Evolutionary conservation across 352 stramenopile species (phyloP).

Genomic region (Pythium dissotocum): DNA sequence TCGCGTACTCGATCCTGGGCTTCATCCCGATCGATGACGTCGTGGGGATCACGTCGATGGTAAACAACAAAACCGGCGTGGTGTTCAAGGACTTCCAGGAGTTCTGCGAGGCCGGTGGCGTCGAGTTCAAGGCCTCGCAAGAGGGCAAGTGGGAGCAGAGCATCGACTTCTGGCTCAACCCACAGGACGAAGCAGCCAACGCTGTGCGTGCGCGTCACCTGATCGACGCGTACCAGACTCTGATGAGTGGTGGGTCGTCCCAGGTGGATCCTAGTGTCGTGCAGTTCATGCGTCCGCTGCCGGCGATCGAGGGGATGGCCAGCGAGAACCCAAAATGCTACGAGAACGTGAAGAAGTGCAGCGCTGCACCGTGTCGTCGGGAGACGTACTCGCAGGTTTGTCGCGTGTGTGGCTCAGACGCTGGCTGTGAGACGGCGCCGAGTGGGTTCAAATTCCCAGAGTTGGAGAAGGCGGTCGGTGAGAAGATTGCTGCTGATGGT

Average conservation of each 20-base stretch:
- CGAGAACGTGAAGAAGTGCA: conserved; percentile 33
- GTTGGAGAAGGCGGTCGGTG: conserved; percentile 22
- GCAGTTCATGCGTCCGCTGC: conserved; percentile 28
- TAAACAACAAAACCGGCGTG: conserved; percentile 17
- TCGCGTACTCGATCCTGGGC: conserved; percentile 35
- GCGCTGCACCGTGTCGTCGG: conserved; percentile 18
- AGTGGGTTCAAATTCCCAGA: conserved; percentile 23
- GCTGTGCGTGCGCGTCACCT: conserved; percentile 19
- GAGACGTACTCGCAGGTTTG: conserved; percentile 33
- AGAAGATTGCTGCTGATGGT: neutral
- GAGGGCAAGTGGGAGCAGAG: conserved; percentile 20
- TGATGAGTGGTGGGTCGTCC: conserved; percentile 20
- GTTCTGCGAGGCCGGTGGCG: conserved; percentile 31
- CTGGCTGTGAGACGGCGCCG: conserved; percentile 6
- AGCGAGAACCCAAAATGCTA: conserved; percentile 38
- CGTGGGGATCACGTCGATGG: conserved; percentile 41
- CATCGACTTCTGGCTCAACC: conserved; percentile 35
- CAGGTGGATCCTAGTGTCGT: conserved; percentile 19
- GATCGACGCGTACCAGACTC: conserved; percentile 29
- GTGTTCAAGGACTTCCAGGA: conserved; percentile 27
- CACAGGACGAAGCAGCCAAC: conserved; percentile 29
- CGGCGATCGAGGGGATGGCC: conserved; percentile 26
- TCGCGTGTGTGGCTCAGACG: conserved; percentile 38
- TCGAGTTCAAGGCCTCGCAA: conserved; percentile 33
- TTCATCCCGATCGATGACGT: conserved; percentile 39